These are phyloP conservation scores for Penicillium flavigenum DNA, from an alignment of 495 filamentous ascomycete species.

Conservation along the genomic window DNA sequence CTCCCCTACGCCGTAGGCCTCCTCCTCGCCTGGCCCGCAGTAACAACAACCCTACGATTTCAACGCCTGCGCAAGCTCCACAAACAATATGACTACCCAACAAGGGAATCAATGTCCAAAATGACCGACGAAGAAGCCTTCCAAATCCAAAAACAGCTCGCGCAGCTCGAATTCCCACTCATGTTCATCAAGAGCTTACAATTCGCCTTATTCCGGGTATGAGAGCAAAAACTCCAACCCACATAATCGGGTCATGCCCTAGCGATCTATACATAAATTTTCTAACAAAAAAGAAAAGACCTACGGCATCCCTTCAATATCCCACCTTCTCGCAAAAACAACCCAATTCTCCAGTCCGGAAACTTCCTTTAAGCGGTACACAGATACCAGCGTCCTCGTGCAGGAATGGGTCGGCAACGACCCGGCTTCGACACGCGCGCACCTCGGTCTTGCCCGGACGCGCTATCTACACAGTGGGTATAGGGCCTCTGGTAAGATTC, in stretches of 20 bases:
- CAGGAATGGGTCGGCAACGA: slow-evolving; percentile 51
- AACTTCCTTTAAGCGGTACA: slow-evolving; percentile 60
- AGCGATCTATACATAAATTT: background rate
- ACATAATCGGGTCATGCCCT: background rate
- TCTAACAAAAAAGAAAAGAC: slow-evolving; percentile 40
- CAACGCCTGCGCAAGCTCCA: slow-evolving; percentile 47
- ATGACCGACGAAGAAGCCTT: slow-evolving; percentile 66
- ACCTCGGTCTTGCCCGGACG: slow-evolving; percentile 58
- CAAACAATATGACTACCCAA: slow-evolving; percentile 50
- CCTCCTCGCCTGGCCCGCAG: slow-evolving; percentile 31
- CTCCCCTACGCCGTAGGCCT: slow-evolving; percentile 28
- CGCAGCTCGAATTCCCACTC: slow-evolving; percentile 57
- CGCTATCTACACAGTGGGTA: slow-evolving; percentile 67
- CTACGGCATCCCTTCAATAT: slow-evolving; percentile 66
- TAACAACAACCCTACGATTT: slow-evolving; percentile 48
- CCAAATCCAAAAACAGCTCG: slow-evolving; percentile 50
- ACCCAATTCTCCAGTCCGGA: slow-evolving; percentile 54
- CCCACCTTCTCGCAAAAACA: slow-evolving; percentile 55
- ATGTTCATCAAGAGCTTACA: slow-evolving; percentile 55
- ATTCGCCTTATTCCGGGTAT: slow-evolving; percentile 64
- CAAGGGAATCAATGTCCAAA: slow-evolving; percentile 52
- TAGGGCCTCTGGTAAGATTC: slow-evolving; percentile 57
- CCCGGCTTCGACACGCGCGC: slow-evolving; percentile 50
- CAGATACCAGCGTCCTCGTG: slow-evolving; percentile 60
- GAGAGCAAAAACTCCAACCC: background rate